Evolutionary conservation across 108 stramenopile species (phyloP), one percentile per base, ranked within the genome.

Genomic region (Hondaea fermentalgiana): DNA sequence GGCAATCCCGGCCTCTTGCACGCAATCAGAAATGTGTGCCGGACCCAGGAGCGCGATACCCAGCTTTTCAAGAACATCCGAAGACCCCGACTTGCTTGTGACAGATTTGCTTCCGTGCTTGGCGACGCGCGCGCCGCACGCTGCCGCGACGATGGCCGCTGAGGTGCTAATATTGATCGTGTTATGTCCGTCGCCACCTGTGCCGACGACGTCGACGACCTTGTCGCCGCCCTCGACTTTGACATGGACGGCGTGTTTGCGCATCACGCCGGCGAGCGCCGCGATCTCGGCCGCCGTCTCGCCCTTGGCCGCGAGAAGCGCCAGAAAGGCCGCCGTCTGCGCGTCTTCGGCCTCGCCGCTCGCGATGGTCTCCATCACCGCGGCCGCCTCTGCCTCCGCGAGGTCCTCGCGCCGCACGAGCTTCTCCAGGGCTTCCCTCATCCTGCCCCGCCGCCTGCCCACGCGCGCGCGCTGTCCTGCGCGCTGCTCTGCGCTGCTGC

Each of bases 181-280:
- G 90, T 98, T 96, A 53, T 98, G 98, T 23, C 98, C 98, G 90
- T 99, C 99, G 43, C 99, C 99, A n/a, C 99, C 99, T 21, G 99
- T 99, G 44, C 99, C 99, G 35, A 98, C 98, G 91, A 99, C 98
- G 90, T 99, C 99, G 44, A 99, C 90, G n/a, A 98, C 88, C 72
- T 96, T 96, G 60, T 72, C 93, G 60, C 88, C 25, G 64, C 35
- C 35, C 35, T 69, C 4, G 4, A 90, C 90, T 10, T 88, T 72
- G 60, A 96, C 89, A 44, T 95, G 91, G 43, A 97, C 96, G 0
- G 94, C 16, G 60, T 94, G 93, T 87, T 96, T 89, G 87, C 96
- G 96, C 99, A 99, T 99, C 43, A 97, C 98, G 43, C 94, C 92
- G 72, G 98, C 98, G 95, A 97, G 97, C 23, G 97, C 99, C 14